Conservation (phyloP, 2,329 filamentous ascomycete species). For the Paecilomyces variotii region DNA sequence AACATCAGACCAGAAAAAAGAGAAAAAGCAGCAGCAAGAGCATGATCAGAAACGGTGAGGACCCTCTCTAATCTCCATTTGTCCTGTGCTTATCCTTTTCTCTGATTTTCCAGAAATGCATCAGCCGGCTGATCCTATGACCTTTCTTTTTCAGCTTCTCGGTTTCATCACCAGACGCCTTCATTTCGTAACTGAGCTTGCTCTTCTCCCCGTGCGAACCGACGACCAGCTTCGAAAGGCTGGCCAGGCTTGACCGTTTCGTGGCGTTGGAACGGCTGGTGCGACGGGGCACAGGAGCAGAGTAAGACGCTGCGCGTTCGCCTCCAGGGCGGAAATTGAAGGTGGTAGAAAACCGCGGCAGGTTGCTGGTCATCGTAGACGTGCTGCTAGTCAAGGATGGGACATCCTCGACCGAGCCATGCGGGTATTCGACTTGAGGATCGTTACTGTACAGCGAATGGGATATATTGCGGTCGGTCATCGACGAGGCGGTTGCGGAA, state of each 20-base stretch:
- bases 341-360: slow-evolving; percentile 36
- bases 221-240: slow-evolving; percentile 40
- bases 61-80: slow-evolving; percentile 8
- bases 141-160: slow-evolving; percentile 36
- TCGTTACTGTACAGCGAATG: slow-evolving; percentile 26
- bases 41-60: not conserved
- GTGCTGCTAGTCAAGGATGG: slow-evolving; percentile 43
- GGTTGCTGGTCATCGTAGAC: slow-evolving; percentile 38
- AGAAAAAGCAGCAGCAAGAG: slow-evolving; percentile 9
- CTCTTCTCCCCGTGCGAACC: slow-evolving; percentile 37
- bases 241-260: slow-evolving; percentile 42
- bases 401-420: slow-evolving; percentile 41
- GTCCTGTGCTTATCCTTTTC: slow-evolving; percentile 32
- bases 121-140: slow-evolving; percentile 39
- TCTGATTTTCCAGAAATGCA: slow-evolving; percentile 43
- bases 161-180: slow-evolving; percentile 31
- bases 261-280: slow-evolving; percentile 32
- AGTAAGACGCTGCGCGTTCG: slow-evolving; percentile 39
- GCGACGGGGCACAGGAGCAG: slow-evolving; percentile 29
- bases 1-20: slow-evolving; percentile 9
- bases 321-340: slow-evolving; percentile 35
- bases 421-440: slow-evolving; percentile 29
- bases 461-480: slow-evolving; percentile 33
- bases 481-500: slow-evolving; percentile 33
- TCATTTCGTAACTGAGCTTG: slow-evolving; percentile 38